Evolutionary conservation across 2,329 filamentous ascomycete species (phyloP).

Genomic region (Scopulariopsis brevicaulis): DNA sequence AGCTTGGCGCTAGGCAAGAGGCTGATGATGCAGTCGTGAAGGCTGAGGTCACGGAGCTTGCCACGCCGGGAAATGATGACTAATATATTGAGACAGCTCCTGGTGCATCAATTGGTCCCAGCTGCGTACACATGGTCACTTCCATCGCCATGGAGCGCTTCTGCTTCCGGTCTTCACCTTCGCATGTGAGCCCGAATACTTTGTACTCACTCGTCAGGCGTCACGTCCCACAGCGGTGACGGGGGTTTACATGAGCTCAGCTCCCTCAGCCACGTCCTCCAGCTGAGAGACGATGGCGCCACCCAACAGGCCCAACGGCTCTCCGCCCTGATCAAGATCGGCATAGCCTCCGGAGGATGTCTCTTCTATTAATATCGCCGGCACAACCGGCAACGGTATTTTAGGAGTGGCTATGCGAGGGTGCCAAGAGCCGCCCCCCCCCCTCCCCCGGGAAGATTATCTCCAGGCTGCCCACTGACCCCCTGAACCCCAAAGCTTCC

Average conservation of each 20-base stretch:
- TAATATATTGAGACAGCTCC: neutral
- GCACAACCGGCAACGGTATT: neutral
- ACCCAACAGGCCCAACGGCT: neutral
- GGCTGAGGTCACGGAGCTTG: neutral
- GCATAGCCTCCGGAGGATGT: neutral
- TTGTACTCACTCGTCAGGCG: no score
- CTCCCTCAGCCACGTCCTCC: neutral
- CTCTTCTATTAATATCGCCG: neutral
- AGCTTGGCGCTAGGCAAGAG: slow-evolving; percentile 3
- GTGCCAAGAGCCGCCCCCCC: neutral
- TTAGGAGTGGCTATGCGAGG: neutral
- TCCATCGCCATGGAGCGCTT: no score
- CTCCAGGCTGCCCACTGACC: no score
- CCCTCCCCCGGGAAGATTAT: no score
- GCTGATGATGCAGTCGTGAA: slow-evolving; percentile 1
- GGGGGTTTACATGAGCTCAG: neutral
- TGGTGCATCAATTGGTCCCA: neutral
- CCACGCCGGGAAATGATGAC: neutral
- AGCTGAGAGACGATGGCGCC: neutral
- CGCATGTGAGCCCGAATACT: no score
- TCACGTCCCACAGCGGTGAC: neutral
- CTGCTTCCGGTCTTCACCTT: no score
- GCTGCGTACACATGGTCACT: neutral
- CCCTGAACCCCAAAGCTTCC: no score
- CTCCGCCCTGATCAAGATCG: neutral